Evolutionary conservation across 2,329 filamentous ascomycete species (phyloP).

Genomic region (Neospermospora avenae): DNA sequence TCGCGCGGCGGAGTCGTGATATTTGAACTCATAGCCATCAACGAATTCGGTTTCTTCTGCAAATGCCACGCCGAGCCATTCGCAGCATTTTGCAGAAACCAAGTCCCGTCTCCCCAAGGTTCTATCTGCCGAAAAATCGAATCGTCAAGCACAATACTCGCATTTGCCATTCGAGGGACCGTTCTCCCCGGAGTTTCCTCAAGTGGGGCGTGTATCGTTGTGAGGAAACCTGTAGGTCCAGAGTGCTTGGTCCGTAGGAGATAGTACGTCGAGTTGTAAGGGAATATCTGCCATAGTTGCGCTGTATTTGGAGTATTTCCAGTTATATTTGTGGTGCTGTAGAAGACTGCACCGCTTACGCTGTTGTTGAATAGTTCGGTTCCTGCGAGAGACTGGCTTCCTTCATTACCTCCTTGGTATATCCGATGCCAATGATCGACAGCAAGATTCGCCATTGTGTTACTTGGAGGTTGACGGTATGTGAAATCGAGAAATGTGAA

Average conservation of each 20-base stretch:
- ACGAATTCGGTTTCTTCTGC: conserved; percentile 6
- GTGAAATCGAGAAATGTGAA: no score
- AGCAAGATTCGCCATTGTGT: conserved; percentile 4
- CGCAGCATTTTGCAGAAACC: conserved; percentile 18
- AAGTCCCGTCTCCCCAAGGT: conserved; percentile 23
- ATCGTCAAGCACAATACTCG: conserved; percentile 7
- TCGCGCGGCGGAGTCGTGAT: conserved; percentile 12
- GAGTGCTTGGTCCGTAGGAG: conserved; percentile 16
- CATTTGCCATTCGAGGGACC: conserved; percentile 12
- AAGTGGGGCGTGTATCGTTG: background rate
- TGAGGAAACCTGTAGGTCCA: conserved; percentile 9
- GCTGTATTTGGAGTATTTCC: background rate
- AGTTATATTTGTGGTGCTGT: conserved; percentile 12
- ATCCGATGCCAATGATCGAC: conserved; percentile 7
- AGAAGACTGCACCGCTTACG: conserved; percentile 9
- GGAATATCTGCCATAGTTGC: conserved; percentile 21
- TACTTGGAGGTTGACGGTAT: background rate
- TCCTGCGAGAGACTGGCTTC: conserved; percentile 4
- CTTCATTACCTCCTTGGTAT: background rate
- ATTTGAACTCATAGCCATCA: conserved; percentile 21
- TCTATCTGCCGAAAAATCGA: conserved; percentile 21
- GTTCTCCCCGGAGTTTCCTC: conserved; percentile 17
- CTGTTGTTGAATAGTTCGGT: conserved; percentile 4
- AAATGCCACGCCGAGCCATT: conserved; percentile 20
- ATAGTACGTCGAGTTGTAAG: conserved; percentile 13